Evolutionary conservation across 2,329 filamentous ascomycete species (phyloP).

Genomic region (Sporothrix pseudoabietina): DNA sequence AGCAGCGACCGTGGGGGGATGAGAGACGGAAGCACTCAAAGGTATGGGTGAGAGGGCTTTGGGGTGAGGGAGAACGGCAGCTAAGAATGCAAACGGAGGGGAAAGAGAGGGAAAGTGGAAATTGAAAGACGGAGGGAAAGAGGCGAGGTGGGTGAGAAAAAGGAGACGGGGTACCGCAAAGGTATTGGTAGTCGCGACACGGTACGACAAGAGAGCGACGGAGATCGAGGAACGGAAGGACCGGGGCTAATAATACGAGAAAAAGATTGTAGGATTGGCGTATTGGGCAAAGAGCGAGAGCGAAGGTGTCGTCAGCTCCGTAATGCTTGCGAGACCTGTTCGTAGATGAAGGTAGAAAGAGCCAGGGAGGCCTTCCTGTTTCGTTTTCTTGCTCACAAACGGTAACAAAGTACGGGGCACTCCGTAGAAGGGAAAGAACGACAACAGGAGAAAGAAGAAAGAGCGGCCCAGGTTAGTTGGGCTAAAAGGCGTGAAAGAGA

Average conservation of each 20-base stretch:
- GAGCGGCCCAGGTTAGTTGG: not conserved
- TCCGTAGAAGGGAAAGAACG: not conserved
- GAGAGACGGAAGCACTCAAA: not conserved
- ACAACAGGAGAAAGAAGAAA: not conserved
- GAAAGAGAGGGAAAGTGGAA: not conserved
- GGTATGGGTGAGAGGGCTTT: not conserved
- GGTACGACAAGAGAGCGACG: slow-evolving; percentile 21
- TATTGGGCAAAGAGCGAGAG: slow-evolving; percentile 1
- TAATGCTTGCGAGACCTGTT: not conserved
- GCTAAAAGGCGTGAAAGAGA: not conserved
- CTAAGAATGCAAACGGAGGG: slow-evolving; percentile 4
- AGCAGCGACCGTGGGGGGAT: not conserved
- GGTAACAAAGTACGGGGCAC: not conserved
- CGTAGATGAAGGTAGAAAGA: not conserved
- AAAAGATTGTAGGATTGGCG: not conserved
- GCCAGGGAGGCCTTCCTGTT: not conserved
- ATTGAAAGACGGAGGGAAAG: slow-evolving; percentile 17
- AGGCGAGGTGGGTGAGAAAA: not conserved
- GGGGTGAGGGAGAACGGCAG: not conserved
- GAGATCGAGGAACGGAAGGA: slow-evolving; percentile 29
- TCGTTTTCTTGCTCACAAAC: not conserved
- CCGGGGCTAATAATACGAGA: slow-evolving; percentile 13
- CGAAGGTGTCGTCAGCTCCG: slow-evolving; percentile 21
- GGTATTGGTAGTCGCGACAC: not conserved
- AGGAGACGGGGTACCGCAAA: not conserved